Percentiles rank a stretch among this genome's conserved stretches.
phyloP scores from a whole-genome alignment of 1,139 yeast species.

The Ogataea hybrid region DNA sequence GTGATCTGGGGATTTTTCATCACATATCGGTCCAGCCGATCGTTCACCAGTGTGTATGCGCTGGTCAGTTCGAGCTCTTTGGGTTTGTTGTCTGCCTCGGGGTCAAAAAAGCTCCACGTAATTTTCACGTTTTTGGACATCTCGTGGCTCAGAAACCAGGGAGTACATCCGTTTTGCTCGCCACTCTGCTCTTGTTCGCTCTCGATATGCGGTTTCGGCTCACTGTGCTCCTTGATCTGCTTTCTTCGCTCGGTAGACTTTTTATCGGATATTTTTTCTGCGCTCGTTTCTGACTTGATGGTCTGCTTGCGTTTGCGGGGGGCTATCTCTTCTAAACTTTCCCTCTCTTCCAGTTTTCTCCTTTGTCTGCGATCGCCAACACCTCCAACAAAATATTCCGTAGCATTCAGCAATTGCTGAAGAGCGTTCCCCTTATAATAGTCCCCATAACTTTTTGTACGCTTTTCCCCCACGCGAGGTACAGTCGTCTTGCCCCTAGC shows the following conservation, averaged over 20 bases:
- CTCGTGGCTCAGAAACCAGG: conserved; percentile 4
- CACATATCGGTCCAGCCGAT: conserved; percentile 18
- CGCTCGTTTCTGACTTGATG: too few species aligned
- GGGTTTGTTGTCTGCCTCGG: neutral
- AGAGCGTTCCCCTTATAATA: conserved; percentile 18
- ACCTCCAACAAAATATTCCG: conserved; percentile 21
- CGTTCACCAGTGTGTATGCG: conserved; percentile 26
- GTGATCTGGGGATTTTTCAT: conserved; percentile 25
- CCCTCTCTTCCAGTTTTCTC: neutral
- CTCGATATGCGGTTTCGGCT: neutral
- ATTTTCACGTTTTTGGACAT: neutral
- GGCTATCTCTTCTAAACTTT: neutral
- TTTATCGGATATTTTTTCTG: too few species aligned
- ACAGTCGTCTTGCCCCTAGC: neutral
- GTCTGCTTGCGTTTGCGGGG: too few species aligned
- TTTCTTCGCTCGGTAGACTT: too few species aligned
- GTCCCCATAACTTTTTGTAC: conserved; percentile 6
- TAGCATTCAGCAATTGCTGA: conserved; percentile 23
- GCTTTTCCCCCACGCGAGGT: neutral
- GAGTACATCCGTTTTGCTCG: neutral
- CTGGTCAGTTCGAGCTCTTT: conserved; percentile 8
- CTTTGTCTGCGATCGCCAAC: neutral
- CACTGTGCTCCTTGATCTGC: too few species aligned
- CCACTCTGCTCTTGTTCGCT: neutral
- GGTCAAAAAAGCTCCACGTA: conserved; percentile 2